Evolutionary conservation across 768 basidiomycete genomes (phyloP).

Genomic region (Psilocybe cyanescens): DNA sequence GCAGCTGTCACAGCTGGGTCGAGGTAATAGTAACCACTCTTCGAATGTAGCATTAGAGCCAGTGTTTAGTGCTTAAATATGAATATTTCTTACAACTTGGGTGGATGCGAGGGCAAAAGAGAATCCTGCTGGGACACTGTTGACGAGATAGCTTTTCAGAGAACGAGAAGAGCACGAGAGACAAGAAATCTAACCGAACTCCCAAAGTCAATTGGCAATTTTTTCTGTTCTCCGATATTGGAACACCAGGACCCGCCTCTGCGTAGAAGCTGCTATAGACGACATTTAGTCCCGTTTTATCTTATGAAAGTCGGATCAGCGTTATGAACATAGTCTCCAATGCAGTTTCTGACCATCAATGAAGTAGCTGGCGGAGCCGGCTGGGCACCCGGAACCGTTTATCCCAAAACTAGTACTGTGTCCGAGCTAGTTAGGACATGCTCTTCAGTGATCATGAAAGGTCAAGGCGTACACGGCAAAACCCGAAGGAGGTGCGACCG

Average conservation of each 20-base stretch:
- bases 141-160: neutral
- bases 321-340: neutral
- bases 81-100: slow-evolving; percentile 18
- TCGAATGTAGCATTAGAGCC: neutral
- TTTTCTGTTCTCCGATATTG: slow-evolving; percentile 25
- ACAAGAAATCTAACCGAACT: slow-evolving; percentile 14
- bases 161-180: neutral
- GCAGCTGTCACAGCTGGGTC: slow-evolving; percentile 21
- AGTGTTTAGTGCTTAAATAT: neutral
- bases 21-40: slow-evolving; percentile 26
- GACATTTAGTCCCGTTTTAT: slow-evolving; percentile 24
- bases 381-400: slow-evolving; percentile 24
- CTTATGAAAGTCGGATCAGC: slow-evolving; percentile 9
- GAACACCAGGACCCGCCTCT: slow-evolving; percentile 22
- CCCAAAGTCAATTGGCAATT: slow-evolving; percentile 26
- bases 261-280: slow-evolving; percentile 26
- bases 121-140: slow-evolving; percentile 25
- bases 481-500: slow-evolving; percentile 11
- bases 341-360: slow-evolving; percentile 1
- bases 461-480: slow-evolving; percentile 12
- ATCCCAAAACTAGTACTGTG: slow-evolving; percentile 21
- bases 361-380: slow-evolving; percentile 18
- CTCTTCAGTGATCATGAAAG: neutral
- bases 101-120: slow-evolving; percentile 25
- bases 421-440: neutral